Evolutionary conservation across 2,329 filamentous ascomycete species (phyloP).

Genomic region (Rhynchosporium graminicola): DNA sequence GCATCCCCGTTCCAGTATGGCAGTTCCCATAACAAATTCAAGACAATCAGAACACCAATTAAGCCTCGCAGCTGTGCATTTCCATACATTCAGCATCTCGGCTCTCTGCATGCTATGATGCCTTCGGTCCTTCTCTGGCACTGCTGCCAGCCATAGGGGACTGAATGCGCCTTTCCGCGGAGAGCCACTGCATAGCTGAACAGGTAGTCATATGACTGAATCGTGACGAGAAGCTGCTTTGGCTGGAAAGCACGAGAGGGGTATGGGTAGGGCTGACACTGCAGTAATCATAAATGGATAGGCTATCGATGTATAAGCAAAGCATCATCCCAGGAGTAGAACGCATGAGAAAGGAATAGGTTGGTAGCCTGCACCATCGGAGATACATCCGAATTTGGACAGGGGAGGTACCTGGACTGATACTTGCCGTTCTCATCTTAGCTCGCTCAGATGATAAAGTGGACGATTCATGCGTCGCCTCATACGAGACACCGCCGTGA

Average conservation of each 20-base stretch:
- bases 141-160: constrained; percentile 1
- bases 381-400: constrained; percentile 7
- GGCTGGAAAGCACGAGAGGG: not conserved
- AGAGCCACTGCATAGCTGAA: not conserved
- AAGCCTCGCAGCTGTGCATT: constrained; percentile 15
- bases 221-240: not conserved
- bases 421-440: not conserved
- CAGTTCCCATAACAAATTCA: not conserved
- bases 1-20: not conserved
- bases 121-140: constrained; percentile 25
- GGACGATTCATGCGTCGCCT: constrained; percentile 19
- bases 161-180: too few species aligned
- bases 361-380: not conserved
- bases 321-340: not conserved
- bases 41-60: constrained; percentile 5
- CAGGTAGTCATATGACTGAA: constrained; percentile 3
- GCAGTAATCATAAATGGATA: not conserved
- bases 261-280: not conserved
- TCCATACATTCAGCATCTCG: constrained; percentile 20
- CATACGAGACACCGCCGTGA: constrained; percentile 6
- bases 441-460: not conserved
- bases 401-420: not conserved
- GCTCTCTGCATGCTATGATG: constrained; percentile 17
- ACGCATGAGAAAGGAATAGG: not conserved
- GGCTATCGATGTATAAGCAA: not conserved